Evolutionary conservation across 371 early-diverging fungal species (phyloP), one percentile per base, ranked within the genome.

Genomic region (Zychaea mexicana): DNA sequence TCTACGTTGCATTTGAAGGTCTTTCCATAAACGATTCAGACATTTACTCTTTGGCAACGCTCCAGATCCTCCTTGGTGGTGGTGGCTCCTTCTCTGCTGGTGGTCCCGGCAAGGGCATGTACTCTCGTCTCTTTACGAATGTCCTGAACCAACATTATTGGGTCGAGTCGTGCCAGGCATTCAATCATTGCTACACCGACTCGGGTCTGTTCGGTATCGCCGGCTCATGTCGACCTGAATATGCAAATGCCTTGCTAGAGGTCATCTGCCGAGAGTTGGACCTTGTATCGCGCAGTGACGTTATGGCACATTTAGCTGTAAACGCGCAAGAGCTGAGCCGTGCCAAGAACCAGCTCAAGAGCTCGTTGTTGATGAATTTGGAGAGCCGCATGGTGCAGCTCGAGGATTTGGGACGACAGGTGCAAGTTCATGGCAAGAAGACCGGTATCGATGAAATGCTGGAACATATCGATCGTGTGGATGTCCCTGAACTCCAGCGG

Each of bases 21-120:
- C 80, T 90, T 10, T 80, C 88, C 15, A 84, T 92, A 73, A 73
- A 90, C 69, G 88, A 94, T 80, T 85, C 93, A 39, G 96, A 97
- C 71, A 90, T 95, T 3, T 98, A 96, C 72, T 88, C 96, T 2
- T 79, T 96, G 57, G 95, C 98, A 6, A 93, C 94, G 2, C 81
- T 97, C 53, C 92, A 96, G 62, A 85, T 93, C 64, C 77, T 98
- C 27, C 81, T 98, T 65, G 98, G 98, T 24, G 98, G 98, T 31
- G 98, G 98, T 54, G 94, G 95, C 1, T 93, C 96, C 5, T 98
- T 98, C 77, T 94, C 95, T 13, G 98, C 98, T 0, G 98, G 98
- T 65, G 98, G 98, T 1, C 98, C 98, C 0, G 98, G 98, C 24
- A 97, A 98, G 78, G 98, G 98, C 63, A 97, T 98, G 96, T 96